Evolutionary conservation across 768 basidiomycete species (phyloP).

Genomic region (Leccinum truebloodii): DNA sequence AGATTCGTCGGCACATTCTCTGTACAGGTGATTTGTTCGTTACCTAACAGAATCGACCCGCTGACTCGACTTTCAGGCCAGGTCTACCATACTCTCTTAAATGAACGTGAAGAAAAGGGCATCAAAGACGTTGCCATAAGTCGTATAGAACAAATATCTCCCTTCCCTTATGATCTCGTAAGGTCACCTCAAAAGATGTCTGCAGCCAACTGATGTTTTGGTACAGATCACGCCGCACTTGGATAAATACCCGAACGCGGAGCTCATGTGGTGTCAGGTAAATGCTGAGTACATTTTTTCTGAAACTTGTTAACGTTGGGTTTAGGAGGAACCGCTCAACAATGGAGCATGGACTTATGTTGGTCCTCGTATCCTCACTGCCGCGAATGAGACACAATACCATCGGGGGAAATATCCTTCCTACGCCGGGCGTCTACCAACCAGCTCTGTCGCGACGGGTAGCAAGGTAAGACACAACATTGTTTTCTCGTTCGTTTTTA

Average conservation of each 20-base stretch:
- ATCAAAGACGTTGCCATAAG: slow-evolving; percentile 95
- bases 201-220: slow-evolving; percentile 11
- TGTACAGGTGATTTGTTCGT: slow-evolving; percentile 59
- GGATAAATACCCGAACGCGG: slow-evolving; percentile 95
- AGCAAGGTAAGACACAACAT: slow-evolving; percentile 63
- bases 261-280: slow-evolving; percentile 90
- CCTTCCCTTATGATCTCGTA: slow-evolving; percentile 95
- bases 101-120: slow-evolving; percentile 88
- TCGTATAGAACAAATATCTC: slow-evolving; percentile 91
- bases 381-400: slow-evolving; percentile 85
- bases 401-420: slow-evolving; percentile 89
- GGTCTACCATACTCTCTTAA: slow-evolving; percentile 87
- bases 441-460: slow-evolving; percentile 89
- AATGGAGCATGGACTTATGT: slow-evolving; percentile 98
- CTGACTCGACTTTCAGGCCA: slow-evolving; percentile 56
- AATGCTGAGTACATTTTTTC: background rate
- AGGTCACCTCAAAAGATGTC: slow-evolving; percentile 25
- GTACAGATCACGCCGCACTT: slow-evolving; percentile 84
- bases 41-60: background rate
- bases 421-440: slow-evolving; percentile 92
- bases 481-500: background rate
- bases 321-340: slow-evolving; percentile 91
- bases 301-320: slow-evolving; percentile 3
- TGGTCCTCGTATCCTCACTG: slow-evolving; percentile 90
- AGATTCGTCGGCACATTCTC: slow-evolving; percentile 89